phyloP scores from a whole-genome alignment of 2,329 filamentous ascomycete species.

The Rosellinia necatrix region DNA sequence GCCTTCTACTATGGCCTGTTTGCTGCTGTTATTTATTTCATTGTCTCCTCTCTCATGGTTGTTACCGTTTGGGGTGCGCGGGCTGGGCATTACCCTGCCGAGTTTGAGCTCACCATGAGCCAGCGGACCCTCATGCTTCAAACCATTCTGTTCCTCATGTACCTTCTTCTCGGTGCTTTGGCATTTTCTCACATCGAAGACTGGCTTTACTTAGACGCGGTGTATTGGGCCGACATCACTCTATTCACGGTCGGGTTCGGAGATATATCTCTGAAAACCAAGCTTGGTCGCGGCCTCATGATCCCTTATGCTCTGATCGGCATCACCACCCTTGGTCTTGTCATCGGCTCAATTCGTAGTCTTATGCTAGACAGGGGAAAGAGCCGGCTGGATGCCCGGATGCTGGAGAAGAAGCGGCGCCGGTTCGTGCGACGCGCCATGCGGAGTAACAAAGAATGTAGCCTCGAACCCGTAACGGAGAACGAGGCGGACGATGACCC shows the following conservation, averaged over 20 bases:
- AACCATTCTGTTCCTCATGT: constrained; percentile 83
- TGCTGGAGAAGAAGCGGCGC: constrained; percentile 64
- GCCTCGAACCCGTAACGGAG: constrained; percentile 55
- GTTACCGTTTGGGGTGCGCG: constrained; percentile 80
- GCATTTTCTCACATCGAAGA: constrained; percentile 74
- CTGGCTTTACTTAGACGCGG: constrained; percentile 77
- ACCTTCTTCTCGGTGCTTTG: constrained; percentile 76
- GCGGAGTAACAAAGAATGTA: constrained; percentile 49
- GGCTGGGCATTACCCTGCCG: constrained; percentile 70
- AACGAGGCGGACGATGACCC: constrained; percentile 27
- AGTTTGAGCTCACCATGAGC: constrained; percentile 77
- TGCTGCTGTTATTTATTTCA: constrained; percentile 77
- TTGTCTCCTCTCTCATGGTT: constrained; percentile 76
- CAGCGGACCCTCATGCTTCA: constrained; percentile 90
- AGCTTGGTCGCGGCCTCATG: constrained; percentile 70
- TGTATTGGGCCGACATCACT: constrained; percentile 80
- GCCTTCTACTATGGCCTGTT: constrained; percentile 88
- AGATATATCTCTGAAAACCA: constrained; percentile 54
- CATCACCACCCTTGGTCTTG: constrained; percentile 81
- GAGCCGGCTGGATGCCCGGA: constrained; percentile 57
- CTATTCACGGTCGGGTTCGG: constrained; percentile 68
- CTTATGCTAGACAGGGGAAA: constrained; percentile 64
- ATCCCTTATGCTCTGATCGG: constrained; percentile 85
- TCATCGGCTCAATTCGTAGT: constrained; percentile 78
- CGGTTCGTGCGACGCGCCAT: constrained; percentile 52